Percentiles rank a stretch among this genome's conserved stretches.
Conservation (phyloP, 805 yeast species). For the Yarrowia yakushimensis region DNA sequence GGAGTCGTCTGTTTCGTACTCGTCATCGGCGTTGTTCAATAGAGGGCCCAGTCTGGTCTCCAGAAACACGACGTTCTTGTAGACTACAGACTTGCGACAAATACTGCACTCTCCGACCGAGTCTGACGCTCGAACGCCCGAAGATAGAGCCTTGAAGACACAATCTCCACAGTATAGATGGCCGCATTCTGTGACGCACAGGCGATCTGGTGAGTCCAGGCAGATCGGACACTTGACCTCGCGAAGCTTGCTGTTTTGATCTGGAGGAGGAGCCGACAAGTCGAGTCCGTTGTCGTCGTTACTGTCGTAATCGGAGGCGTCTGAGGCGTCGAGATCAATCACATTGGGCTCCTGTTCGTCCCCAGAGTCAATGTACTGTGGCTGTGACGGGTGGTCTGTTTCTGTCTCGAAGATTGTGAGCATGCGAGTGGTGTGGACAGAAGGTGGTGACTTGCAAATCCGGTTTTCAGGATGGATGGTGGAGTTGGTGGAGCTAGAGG, state of each 20-base stretch:
- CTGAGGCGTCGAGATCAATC: neutral
- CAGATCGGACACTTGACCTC: constrained; percentile 38
- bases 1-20: neutral
- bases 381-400: neutral
- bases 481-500: no score
- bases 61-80: constrained; percentile 33
- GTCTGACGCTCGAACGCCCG: constrained; percentile 32
- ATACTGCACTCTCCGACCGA: constrained; percentile 38
- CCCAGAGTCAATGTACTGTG: neutral
- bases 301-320: constrained; percentile 3
- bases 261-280: constrained; percentile 2
- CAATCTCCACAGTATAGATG: constrained; percentile 41
- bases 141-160: constrained; percentile 36
- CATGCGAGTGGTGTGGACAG: neutral
- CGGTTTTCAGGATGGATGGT: no score
- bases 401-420: neutral
- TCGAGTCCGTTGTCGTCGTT: constrained; percentile 3
- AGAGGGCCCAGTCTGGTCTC: constrained; percentile 26
- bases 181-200: constrained; percentile 40
- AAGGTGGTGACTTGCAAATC: neutral
- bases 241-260: constrained; percentile 7
- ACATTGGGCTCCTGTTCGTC: constrained; percentile 26
- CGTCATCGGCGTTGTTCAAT: neutral
- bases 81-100: constrained; percentile 36
- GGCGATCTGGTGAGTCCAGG: constrained; percentile 36